phyloP scores from a whole-genome alignment of 306 rosid species.

The Gastrolobium villosum region DNA sequence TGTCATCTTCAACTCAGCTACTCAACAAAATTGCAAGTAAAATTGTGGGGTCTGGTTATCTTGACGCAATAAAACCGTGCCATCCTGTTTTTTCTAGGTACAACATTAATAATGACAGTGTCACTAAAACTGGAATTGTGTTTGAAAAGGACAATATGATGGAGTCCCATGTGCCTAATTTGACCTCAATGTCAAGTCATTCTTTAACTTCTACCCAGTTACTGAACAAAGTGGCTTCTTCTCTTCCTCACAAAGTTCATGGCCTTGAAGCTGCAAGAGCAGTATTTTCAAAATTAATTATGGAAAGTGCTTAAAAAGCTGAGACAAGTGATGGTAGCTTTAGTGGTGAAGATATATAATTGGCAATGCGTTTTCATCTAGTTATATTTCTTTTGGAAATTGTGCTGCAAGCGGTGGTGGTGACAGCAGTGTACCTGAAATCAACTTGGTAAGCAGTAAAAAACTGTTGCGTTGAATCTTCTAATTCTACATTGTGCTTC shows the following conservation, averaged over 20 bases:
- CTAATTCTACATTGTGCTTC: constrained; percentile 11
- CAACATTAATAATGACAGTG: neutral
- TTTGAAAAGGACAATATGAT: neutral
- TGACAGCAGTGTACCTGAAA: constrained; percentile 4
- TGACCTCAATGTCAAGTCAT: neutral
- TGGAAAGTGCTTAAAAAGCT: constrained; percentile 4
- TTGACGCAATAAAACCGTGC: constrained; percentile 10
- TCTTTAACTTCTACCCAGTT: constrained; percentile 16
- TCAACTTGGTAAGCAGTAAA: neutral
- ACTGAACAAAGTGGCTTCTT: constrained; percentile 46
- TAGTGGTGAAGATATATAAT: constrained; percentile 18
- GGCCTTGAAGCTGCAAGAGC: constrained; percentile 34
- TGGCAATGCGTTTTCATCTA: constrained; percentile 34
- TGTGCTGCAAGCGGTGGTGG: constrained; percentile 3
- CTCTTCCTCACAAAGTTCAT: neutral
- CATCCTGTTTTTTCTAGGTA: neutral
- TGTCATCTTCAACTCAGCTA: constrained; percentile 35
- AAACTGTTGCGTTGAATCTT: constrained; percentile 4
- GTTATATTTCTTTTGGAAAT: constrained; percentile 6
- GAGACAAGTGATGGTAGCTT: constrained; percentile 9
- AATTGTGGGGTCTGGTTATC: constrained; percentile 21
- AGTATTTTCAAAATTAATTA: neutral
- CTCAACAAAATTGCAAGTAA: constrained; percentile 42
- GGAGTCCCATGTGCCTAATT: neutral
- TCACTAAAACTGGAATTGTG: neutral